phyloP scores from a whole-genome alignment of 2,329 filamentous ascomycete genomes.

The Diaporthe velutina region DNA sequence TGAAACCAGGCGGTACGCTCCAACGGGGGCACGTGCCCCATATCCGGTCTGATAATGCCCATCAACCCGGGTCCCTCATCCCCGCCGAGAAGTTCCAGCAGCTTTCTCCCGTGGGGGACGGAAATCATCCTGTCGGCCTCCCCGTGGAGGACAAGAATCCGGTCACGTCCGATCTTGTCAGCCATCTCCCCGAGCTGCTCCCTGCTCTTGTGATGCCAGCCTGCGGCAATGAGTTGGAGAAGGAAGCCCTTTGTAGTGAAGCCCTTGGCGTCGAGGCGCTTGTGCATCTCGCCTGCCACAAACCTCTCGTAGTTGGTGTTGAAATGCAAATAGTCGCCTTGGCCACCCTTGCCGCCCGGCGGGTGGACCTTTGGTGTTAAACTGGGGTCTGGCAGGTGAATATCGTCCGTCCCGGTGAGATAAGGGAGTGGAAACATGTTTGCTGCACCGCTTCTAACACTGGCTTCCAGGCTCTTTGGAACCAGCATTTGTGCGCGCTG shows the following conservation, averaged over 20 bases:
- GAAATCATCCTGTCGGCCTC: slow-evolving; percentile 83
- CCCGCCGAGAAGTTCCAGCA: slow-evolving; percentile 72
- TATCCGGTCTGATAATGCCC: slow-evolving; percentile 74
- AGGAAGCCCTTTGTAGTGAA: slow-evolving; percentile 79
- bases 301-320: slow-evolving; percentile 85
- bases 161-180: slow-evolving; percentile 76
- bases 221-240: slow-evolving; percentile 82
- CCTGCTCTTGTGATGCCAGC: slow-evolving; percentile 81
- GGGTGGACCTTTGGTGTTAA: slow-evolving; percentile 56
- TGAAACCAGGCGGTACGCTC: slow-evolving; percentile 81
- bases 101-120: slow-evolving; percentile 75
- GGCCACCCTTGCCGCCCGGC: slow-evolving; percentile 42
- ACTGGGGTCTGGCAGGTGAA: slow-evolving; percentile 59
- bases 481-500: slow-evolving; percentile 69
- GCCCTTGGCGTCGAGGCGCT: slow-evolving; percentile 70
- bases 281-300: slow-evolving; percentile 82
- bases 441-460: slow-evolving; percentile 73
- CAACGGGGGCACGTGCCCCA: slow-evolving; percentile 81
- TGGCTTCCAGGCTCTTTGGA: slow-evolving; percentile 77
- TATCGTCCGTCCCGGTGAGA: slow-evolving; percentile 72
- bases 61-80: slow-evolving; percentile 45
- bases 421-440: slow-evolving; percentile 77
- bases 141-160: slow-evolving; percentile 85
- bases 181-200: slow-evolving; percentile 76
- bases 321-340: slow-evolving; percentile 65